A percentile compares a stretch with the other conserved stretches of the same genome.
Evolutionary conservation across 78 protist species (phyloP).

Genomic region (Chrysochromulina parva): DNA sequence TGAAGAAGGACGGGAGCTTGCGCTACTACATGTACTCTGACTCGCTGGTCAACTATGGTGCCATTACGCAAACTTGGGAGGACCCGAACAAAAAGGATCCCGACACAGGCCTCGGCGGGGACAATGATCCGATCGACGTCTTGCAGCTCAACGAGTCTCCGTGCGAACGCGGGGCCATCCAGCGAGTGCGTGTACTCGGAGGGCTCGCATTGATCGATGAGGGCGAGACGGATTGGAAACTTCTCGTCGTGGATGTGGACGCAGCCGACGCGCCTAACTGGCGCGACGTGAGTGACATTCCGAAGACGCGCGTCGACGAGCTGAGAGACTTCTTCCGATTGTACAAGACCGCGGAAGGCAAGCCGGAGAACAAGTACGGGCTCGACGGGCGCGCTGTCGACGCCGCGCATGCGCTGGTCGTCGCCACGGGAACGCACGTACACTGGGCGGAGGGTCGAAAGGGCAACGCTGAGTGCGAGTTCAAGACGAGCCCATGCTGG

Average conservation of each 20-base stretch:
- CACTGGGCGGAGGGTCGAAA: background rate
- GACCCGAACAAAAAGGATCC: background rate
- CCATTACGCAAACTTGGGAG: slow-evolving; percentile 55
- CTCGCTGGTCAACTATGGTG: slow-evolving; percentile 44
- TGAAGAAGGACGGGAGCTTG: slow-evolving; percentile 18
- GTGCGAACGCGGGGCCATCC: background rate
- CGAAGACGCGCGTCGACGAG: background rate
- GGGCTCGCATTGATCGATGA: slow-evolving; percentile 34
- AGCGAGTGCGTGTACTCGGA: slow-evolving; percentile 41
- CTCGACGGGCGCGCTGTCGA: background rate
- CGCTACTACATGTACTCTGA: slow-evolving; percentile 50
- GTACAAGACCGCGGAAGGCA: background rate
- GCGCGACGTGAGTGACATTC: background rate
- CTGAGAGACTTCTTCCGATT: background rate
- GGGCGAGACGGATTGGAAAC: slow-evolving; percentile 37
- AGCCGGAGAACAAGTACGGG: background rate
- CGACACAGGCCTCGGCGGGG: slow-evolving; percentile 14
- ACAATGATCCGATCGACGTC: slow-evolving; percentile 56
- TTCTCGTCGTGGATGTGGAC: slow-evolving; percentile 14
- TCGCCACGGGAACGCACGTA: background rate
- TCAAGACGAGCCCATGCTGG: background rate
- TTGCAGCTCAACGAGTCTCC: background rate
- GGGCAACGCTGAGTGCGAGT: background rate
- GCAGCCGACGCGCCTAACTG: background rate
- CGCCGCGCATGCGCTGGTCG: background rate